A percentile compares a stretch with the other conserved stretches of the same genome.
Evolutionary conservation across 2,329 filamentous ascomycete species (phyloP).

Genomic region (Hirsutella thompsonii): DNA sequence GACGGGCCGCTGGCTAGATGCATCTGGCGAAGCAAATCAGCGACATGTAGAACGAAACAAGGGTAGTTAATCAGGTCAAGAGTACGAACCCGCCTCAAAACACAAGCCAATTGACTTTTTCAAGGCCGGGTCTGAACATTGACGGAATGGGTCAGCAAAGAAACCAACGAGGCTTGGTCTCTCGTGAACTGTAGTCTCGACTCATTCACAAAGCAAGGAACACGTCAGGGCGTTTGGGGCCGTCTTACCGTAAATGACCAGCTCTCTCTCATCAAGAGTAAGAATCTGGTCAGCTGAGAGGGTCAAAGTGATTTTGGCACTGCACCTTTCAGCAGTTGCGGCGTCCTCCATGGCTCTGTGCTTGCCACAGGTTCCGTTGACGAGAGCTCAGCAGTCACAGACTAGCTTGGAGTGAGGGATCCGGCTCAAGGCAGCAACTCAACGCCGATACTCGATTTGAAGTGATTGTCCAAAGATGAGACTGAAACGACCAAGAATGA

Average conservation of each 20-base stretch:
- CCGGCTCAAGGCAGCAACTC: too few species aligned
- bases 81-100: background rate
- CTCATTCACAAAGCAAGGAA: background rate
- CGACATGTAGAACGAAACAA: background rate
- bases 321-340: slow-evolving; percentile 9
- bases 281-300: slow-evolving; percentile 19
- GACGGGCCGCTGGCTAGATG: slow-evolving; percentile 29
- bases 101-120: background rate
- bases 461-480: too few species aligned
- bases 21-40: slow-evolving; percentile 7
- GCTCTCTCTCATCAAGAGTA: slow-evolving; percentile 16
- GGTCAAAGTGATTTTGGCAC: slow-evolving; percentile 13
- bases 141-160: too few species aligned
- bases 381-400: background rate
- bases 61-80: background rate
- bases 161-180: too few species aligned
- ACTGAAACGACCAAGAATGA: too few species aligned
- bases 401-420: too few species aligned
- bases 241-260: slow-evolving; percentile 23
- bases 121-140: background rate
- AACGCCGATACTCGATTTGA: too few species aligned
- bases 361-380: background rate
- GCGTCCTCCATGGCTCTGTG: slow-evolving; percentile 3
- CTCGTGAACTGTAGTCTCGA: too few species aligned
- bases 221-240: too few species aligned